phyloP scores from a whole-genome alignment of 1,284 basidiomycete genomes.

The Tranzscheliella williamsii region DNA sequence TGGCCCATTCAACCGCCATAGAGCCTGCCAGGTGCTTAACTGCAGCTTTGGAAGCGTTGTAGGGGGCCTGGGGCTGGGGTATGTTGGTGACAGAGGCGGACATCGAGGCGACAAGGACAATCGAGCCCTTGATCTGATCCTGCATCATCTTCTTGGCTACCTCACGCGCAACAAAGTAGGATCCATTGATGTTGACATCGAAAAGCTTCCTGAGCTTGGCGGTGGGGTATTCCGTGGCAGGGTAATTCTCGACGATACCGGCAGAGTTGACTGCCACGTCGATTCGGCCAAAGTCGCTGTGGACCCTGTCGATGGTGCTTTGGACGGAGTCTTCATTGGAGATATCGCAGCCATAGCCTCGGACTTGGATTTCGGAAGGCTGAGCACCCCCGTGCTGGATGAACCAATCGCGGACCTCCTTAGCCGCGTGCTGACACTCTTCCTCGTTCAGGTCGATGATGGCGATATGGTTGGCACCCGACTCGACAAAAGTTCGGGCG shows the following conservation, averaged over 20 bases:
- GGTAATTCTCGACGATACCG: constrained; percentile 89
- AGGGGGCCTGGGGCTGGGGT: constrained; percentile 83
- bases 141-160: constrained; percentile 71
- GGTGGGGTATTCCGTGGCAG: constrained; percentile 74
- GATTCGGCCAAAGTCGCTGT: constrained; percentile 74
- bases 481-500: constrained; percentile 77
- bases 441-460: constrained; percentile 80
- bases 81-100: constrained; percentile 73
- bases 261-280: constrained; percentile 65
- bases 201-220: constrained; percentile 69
- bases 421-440: constrained; percentile 74
- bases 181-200: constrained; percentile 91
- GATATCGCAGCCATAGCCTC: constrained; percentile 85
- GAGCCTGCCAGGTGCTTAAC: constrained; percentile 85
- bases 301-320: constrained; percentile 30
- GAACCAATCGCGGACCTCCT: constrained; percentile 71
- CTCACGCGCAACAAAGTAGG: constrained; percentile 81
- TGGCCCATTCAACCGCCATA: constrained; percentile 87
- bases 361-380: constrained; percentile 70
- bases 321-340: constrained; percentile 69
- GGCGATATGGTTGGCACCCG: constrained; percentile 80
- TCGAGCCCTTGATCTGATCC: constrained; percentile 70
- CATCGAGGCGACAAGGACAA: constrained; percentile 89
- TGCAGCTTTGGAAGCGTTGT: constrained; percentile 82
- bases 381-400: constrained; percentile 68